These are phyloP conservation scores for Malassezia sympodialis DNA, from an alignment of 1,284 basidiomycete species.

Conservation along the genomic window DNA sequence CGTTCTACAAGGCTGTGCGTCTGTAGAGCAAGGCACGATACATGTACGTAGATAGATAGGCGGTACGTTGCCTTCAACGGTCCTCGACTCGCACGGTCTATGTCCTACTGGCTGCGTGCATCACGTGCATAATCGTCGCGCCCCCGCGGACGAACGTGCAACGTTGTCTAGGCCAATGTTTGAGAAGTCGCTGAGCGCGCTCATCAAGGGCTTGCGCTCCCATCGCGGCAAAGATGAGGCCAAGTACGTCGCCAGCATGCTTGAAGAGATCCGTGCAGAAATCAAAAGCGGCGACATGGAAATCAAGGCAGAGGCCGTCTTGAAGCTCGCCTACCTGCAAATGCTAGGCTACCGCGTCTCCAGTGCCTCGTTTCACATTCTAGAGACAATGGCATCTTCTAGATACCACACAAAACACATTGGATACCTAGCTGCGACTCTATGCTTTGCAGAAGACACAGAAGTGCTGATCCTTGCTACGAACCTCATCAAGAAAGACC, in stretches of 20 bases:
- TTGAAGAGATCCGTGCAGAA: constrained; percentile 72
- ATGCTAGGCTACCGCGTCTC: constrained; percentile 64
- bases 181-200: constrained; percentile 39
- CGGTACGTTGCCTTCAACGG: background rate
- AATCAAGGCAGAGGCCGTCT: constrained; percentile 82
- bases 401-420: constrained; percentile 85
- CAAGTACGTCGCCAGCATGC: constrained; percentile 50
- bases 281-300: constrained; percentile 90
- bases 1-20: constrained; percentile 49
- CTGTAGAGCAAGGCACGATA: constrained; percentile 13
- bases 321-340: constrained; percentile 92
- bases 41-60: background rate
- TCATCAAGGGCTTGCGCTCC: constrained; percentile 47
- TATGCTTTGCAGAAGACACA: constrained; percentile 85
- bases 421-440: constrained; percentile 85
- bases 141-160: background rate
- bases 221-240: constrained; percentile 50
- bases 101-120: background rate
- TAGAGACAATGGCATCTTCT: constrained; percentile 93
- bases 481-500: constrained; percentile 95
- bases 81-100: background rate
- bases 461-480: constrained; percentile 96
- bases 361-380: constrained; percentile 60
- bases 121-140: background rate
- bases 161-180: constrained; percentile 27